These are phyloP conservation scores for Pezicula carpinea DNA, from an alignment of 2,329 filamentous ascomycete genomes.

Conservation along the genomic window DNA sequence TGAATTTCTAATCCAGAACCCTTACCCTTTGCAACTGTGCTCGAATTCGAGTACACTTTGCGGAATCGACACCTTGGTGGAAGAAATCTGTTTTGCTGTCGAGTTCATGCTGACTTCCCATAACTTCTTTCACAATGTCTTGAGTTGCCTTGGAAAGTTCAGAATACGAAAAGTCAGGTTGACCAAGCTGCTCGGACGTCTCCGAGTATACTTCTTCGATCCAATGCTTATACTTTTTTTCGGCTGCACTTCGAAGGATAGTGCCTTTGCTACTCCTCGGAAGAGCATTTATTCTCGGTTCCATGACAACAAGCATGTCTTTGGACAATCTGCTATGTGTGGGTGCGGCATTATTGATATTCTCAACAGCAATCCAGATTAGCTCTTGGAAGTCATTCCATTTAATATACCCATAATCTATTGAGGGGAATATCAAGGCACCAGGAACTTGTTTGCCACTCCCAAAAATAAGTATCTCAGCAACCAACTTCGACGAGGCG, in stretches of 20 bases:
- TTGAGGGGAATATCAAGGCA: constrained; percentile 45
- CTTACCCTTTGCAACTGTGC: constrained; percentile 10
- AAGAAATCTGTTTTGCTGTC: constrained; percentile 46
- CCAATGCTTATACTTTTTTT: constrained; percentile 39
- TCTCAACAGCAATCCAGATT: constrained; percentile 39
- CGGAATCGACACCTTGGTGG: constrained; percentile 54
- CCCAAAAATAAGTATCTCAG: constrained; percentile 58
- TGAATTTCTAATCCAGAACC: background rate
- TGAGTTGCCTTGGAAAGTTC: constrained; percentile 32
- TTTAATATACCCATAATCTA: constrained; percentile 26
- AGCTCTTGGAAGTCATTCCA: constrained; percentile 36
- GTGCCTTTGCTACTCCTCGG: constrained; percentile 62
- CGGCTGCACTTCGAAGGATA: constrained; percentile 45
- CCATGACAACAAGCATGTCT: constrained; percentile 42
- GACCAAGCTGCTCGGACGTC: constrained; percentile 1
- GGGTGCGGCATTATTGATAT: constrained; percentile 43
- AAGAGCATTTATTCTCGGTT: constrained; percentile 28
- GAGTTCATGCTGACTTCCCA: constrained; percentile 26
- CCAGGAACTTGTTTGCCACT: constrained; percentile 52
- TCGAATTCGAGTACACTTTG: constrained; percentile 16
- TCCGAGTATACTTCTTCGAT: constrained; percentile 44
- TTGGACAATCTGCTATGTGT: constrained; percentile 45
- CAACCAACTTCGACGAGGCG: constrained; percentile 36
- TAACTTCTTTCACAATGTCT: constrained; percentile 28
- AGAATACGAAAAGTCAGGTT: constrained; percentile 21